Base-by-base conservation (phyloP, 179 eudicot genomes). In the Monotropa hypopitys region DNA sequence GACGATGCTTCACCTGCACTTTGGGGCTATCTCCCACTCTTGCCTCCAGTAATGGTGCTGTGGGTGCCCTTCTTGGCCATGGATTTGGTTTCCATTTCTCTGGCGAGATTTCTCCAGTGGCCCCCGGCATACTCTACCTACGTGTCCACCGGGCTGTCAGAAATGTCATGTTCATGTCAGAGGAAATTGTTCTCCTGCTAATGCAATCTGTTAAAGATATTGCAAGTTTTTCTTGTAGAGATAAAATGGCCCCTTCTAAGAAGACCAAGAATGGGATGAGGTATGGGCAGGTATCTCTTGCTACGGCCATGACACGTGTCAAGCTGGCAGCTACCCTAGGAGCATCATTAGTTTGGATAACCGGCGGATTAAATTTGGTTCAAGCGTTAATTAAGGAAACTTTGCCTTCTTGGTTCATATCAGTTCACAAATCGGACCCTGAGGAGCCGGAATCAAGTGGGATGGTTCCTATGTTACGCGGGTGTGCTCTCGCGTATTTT, bases 21-120 rank as follows among this genome's bases (percentile, higher is more conserved):
- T 92, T 93, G 28, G 97, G 97, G 28, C 84, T 84, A 40, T 77
- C 78, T 79, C 72, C 90, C 33, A 75, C 84, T 45, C 84, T 87
- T 28, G 73, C 81, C 57, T 76, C 82, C 7, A 83, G 85, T 77
- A 81, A 79, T 75, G 93, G 92, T 63, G 92, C 96, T 54, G 97
- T 93, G 13, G 89, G 96, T 26, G 88, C 91, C 74, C 97, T 96
- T 82, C 92, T 96, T 12, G 99, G 99, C 68, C 99, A 91, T 61
- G 99, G 98, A 49, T 89, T 90, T 63, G 88, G 96, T 21, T 93
- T 95, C 23, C 93, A 91, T 75, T 80, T 83, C 53, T 82, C 86
- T 20, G 93, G 93, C 0, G 97, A 92, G 45, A 85, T 91, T 42
- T 84, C 94, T 63, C 94, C 99, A 0, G 99, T 93, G 73, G 98